Evolutionary conservation across 208 protist species (phyloP), one percentile per base, ranked within the genome.

Genomic region (Crithidia bombi): DNA sequence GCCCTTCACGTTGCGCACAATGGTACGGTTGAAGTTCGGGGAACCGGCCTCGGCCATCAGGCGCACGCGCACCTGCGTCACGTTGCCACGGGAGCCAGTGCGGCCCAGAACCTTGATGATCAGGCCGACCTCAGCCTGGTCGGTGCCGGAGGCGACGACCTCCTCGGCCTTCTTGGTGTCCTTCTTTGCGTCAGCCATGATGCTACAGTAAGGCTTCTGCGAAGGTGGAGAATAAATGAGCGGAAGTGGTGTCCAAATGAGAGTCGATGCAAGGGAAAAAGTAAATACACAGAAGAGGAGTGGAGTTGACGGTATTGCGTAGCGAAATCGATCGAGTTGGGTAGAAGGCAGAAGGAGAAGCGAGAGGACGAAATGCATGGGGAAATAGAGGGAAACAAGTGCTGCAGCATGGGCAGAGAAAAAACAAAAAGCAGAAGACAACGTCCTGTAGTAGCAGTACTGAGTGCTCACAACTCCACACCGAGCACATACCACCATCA

Each of bases 1-100:
- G 56, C 98, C 99, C 86, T 99, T 99, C 73, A 99, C 98, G 87
- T 99, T 99, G 80, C 99, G 96, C 79, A 99, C 92, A 78, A 99
- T 98, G 10, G 86, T 93, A 72, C 99, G 93, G 83, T 92, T 93
- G 52, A 86, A 87, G 46, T 98, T 89, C 47, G 86, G 83, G 38
- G 86, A 92, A 33, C 89, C 90, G 50, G 89, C 83, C 73, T 94
- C 89, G 56, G 94, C 88, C 72, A 99, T 83, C 66, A 99, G 98
- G 43, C 94, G 84, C 43, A 98, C 97, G 65, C 93, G 93, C 76
- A 99, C 97, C 92, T 99, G 98, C 39, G 98, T 99, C 75, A 99
- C 97, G 79, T 98, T 98, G 90, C 99, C 99, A 74, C 99, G 96
- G 61, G 98, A 99, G 77, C 99, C 99, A 39, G 99, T 99, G 80